Conservation (phyloP, 306 rosid genomes). For the Quercus rubra region DNA sequence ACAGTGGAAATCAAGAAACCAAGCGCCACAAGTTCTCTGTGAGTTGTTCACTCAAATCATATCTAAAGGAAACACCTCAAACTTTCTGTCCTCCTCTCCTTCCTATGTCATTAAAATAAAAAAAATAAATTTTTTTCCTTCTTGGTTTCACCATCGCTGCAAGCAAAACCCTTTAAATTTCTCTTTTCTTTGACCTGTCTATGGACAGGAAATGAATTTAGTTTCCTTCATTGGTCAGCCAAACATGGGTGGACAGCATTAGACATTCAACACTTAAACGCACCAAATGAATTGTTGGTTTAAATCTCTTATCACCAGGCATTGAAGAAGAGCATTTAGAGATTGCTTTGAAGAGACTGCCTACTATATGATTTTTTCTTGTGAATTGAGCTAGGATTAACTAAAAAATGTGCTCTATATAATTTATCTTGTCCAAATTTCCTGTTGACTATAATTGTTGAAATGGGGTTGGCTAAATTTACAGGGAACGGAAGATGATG, state of each 20-base stretch:
- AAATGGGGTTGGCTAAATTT: conserved; percentile 24
- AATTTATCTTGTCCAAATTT: not conserved
- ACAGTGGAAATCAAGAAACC: not conserved
- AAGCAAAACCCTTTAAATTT: not conserved
- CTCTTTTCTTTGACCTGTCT: not conserved
- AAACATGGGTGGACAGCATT: not conserved
- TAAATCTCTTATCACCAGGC: not conserved
- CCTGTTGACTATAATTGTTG: not conserved
- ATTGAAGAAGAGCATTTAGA: not conserved
- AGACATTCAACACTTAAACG: not conserved
- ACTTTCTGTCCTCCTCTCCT: not conserved
- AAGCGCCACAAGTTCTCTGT: not conserved
- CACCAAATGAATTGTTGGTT: not conserved
- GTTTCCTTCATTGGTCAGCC: not conserved
- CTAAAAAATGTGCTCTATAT: not conserved
- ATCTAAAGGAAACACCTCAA: not conserved
- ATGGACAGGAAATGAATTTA: not conserved
- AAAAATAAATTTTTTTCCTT: not conserved
- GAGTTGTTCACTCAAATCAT: not conserved
- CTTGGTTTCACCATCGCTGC: not conserved
- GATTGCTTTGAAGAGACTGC: not conserved
- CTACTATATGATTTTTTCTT: not conserved
- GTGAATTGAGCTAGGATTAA: not conserved
- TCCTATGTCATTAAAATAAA: not conserved
- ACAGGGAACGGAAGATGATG: conserved; percentile 97